phyloP scores from a whole-genome alignment of 768 basidiomycete genomes.

The Kwoniella dejecticola region DNA sequence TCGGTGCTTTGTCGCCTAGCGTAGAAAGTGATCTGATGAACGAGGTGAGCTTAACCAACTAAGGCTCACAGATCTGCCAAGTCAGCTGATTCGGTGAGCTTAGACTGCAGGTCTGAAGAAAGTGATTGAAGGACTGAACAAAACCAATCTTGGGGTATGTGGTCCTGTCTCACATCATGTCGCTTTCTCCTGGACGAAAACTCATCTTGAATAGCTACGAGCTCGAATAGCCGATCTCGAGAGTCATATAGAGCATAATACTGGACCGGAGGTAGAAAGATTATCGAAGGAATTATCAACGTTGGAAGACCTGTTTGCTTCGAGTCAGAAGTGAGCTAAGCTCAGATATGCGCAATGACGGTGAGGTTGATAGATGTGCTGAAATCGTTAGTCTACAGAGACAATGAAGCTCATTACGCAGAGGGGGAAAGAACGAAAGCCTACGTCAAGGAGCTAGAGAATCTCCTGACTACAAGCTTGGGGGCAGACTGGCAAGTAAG shows the following conservation, averaged over 20 bases:
- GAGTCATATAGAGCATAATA: slow-evolving; percentile 8
- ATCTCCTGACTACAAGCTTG: slow-evolving; percentile 3
- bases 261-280: slow-evolving; percentile 12
- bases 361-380: no score
- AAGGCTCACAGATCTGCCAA: background rate
- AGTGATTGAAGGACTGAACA: slow-evolving; percentile 14
- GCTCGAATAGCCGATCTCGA: slow-evolving; percentile 12
- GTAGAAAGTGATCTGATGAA: slow-evolving; percentile 3
- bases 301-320: slow-evolving; percentile 15
- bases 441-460: slow-evolving; percentile 34
- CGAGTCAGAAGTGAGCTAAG: slow-evolving; percentile 11
- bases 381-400: slow-evolving; percentile 24
- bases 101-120: slow-evolving; percentile 7
- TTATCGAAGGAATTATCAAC: slow-evolving; percentile 17
- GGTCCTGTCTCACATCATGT: slow-evolving; percentile 4
- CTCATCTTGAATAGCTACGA: slow-evolving; percentile 3
- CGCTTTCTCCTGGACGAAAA: background rate
- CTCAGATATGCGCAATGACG: no score
- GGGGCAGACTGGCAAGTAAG: slow-evolving; percentile 30
- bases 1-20: background rate
- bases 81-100: background rate
- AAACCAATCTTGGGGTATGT: slow-evolving; percentile 10
- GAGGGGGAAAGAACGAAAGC: slow-evolving; percentile 23
- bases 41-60: background rate
- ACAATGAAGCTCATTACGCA: slow-evolving; percentile 33